These are phyloP conservation scores for Aspergillus neotritici DNA, from an alignment of 2,329 filamentous ascomycete genomes.

Conservation along the genomic window DNA sequence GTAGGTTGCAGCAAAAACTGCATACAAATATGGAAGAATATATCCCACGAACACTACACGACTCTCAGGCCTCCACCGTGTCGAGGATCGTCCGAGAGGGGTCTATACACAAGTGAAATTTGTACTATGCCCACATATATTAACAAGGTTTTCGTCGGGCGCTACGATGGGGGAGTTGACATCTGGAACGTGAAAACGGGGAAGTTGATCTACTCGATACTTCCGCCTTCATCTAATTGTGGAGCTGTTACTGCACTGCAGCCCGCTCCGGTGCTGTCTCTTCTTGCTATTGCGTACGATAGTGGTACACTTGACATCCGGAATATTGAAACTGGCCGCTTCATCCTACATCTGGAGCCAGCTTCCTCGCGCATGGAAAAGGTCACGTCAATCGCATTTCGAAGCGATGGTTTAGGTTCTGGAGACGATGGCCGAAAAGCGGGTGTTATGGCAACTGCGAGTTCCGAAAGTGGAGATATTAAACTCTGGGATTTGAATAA, in stretches of 20 bases:
- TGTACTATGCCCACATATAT: slow-evolving; percentile 89
- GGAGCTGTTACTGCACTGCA: slow-evolving; percentile 84
- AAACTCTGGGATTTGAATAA: slow-evolving; percentile 95
- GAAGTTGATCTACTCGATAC: slow-evolving; percentile 83
- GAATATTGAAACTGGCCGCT: slow-evolving; percentile 72
- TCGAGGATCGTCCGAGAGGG: slow-evolving; percentile 53
- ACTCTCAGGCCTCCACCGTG: slow-evolving; percentile 61
- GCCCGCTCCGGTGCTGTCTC: slow-evolving; percentile 73
- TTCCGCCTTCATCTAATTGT: slow-evolving; percentile 65
- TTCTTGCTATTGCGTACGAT: slow-evolving; percentile 83
- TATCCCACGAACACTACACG: slow-evolving; percentile 82
- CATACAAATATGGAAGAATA: slow-evolving; percentile 84
- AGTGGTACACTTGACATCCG: slow-evolving; percentile 73
- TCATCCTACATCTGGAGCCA: slow-evolving; percentile 63
- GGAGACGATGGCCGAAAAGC: slow-evolving; percentile 78
- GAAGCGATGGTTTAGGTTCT: slow-evolving; percentile 81
- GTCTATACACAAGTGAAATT: slow-evolving; percentile 69
- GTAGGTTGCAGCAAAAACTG: slow-evolving; percentile 69
- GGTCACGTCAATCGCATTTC: slow-evolving; percentile 80
- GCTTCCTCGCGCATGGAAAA: slow-evolving; percentile 56
- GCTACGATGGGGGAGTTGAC: slow-evolving; percentile 81
- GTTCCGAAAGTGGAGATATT: slow-evolving; percentile 72
- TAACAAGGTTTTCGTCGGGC: slow-evolving; percentile 90
- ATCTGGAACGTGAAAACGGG: slow-evolving; percentile 96
- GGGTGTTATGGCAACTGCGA: slow-evolving; percentile 91